Conservation (phyloP, 371 early-diverging fungal genomes). For the Encephalitozoon cuniculi region DNA sequence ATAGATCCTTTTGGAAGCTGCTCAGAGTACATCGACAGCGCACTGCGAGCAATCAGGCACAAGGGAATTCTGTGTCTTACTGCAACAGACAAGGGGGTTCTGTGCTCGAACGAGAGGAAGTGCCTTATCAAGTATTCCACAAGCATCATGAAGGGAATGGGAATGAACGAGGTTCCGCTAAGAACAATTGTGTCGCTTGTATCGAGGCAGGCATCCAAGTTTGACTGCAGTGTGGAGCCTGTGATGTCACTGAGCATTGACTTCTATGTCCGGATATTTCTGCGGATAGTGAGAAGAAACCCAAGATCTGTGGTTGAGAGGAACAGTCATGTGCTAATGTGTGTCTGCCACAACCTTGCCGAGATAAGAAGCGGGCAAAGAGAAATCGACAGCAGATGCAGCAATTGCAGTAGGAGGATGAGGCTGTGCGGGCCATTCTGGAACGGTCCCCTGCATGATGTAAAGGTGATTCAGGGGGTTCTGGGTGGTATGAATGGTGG, state of each 20-base stretch:
- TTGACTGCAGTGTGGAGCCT: slow-evolving; percentile 76
- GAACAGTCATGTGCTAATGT: slow-evolving; percentile 48
- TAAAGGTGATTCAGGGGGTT: slow-evolving; percentile 66
- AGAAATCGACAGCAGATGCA: slow-evolving; percentile 38
- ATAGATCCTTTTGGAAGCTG: slow-evolving; percentile 96
- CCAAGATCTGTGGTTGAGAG: slow-evolving; percentile 14
- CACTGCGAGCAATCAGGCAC: slow-evolving; percentile 78
- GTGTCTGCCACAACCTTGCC: slow-evolving; percentile 46
- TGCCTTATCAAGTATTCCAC: slow-evolving; percentile 79
- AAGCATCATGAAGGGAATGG: slow-evolving; percentile 40
- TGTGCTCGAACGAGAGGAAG: slow-evolving; percentile 67
- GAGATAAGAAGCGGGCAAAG: background rate
- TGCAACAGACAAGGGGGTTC: slow-evolving; percentile 91
- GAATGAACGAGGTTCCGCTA: slow-evolving; percentile 56
- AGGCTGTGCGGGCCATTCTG: slow-evolving; percentile 91
- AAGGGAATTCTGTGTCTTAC: slow-evolving; percentile 93
- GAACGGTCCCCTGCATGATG: slow-evolving; percentile 71
- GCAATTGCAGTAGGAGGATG: slow-evolving; percentile 49
- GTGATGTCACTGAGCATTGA: slow-evolving; percentile 86
- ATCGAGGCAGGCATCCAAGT: slow-evolving; percentile 74
- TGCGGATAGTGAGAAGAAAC: slow-evolving; percentile 70
- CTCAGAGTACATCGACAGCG: slow-evolving; percentile 84
- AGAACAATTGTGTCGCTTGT: slow-evolving; percentile 78
- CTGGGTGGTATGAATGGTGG: slow-evolving; percentile 61
- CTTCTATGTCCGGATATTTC: slow-evolving; percentile 94